Conservation (phyloP, 345 rosid species). For the Lepidium aucheri region DNA sequence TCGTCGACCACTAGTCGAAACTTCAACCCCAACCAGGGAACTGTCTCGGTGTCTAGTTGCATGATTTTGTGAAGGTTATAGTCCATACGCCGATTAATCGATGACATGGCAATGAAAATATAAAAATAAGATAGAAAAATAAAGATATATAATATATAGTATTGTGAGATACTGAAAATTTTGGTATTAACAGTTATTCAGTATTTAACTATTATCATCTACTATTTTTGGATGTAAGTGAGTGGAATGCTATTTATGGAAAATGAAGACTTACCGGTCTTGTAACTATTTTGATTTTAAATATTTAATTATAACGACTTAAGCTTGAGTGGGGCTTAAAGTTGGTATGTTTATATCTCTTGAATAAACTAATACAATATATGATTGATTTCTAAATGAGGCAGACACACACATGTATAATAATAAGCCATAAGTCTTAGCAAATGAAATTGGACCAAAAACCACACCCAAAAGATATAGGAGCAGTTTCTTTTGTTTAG, state of each 20-base stretch:
- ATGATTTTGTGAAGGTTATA: not conserved
- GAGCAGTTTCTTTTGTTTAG: no score
- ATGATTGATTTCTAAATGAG: not conserved
- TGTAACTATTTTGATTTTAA: slow-evolving; percentile 4
- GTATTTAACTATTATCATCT: slow-evolving; percentile 5
- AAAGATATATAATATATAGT: slow-evolving; percentile 6
- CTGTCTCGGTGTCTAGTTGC: slow-evolving; percentile 35
- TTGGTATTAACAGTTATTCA: slow-evolving; percentile 20
- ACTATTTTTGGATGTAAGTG: slow-evolving; percentile 11
- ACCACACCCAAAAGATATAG: no score
- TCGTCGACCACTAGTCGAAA: not conserved
- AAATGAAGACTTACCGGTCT: slow-evolving; percentile 7
- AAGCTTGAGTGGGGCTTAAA: not conserved
- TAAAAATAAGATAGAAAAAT: not conserved
- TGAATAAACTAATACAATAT: not conserved
- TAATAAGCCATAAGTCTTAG: no score
- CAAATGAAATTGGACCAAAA: no score
- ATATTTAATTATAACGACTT: not conserved
- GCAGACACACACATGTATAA: not conserved
- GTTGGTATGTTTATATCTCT: not conserved
- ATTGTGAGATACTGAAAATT: slow-evolving; percentile 23
- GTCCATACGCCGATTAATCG: not conserved
- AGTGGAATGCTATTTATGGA: slow-evolving; percentile 21
- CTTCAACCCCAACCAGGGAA: slow-evolving; percentile 3
- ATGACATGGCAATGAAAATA: not conserved